phyloP scores from a whole-genome alignment of 495 filamentous ascomycete species.

The Filosporella fistucella region DNA sequence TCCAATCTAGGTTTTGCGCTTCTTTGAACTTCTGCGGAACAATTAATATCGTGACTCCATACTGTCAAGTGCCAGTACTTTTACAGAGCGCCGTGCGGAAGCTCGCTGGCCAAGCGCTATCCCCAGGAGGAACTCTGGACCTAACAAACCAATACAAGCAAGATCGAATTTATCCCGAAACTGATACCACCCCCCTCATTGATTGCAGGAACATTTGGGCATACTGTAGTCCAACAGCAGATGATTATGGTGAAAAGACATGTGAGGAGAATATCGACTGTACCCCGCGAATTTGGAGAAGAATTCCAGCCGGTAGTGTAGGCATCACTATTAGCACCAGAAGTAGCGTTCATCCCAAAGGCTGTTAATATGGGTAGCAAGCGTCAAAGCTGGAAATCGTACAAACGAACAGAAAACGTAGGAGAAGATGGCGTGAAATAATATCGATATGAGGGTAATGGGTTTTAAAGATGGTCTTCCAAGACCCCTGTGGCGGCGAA shows the following conservation, averaged over 20 bases:
- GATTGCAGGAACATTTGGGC: conserved; percentile 4
- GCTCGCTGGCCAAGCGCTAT: conserved; percentile 7
- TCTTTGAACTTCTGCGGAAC: conserved; percentile 14
- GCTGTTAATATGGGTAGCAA: too few relatives aligned
- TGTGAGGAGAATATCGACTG: conserved; percentile 3
- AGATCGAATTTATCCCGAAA: background rate
- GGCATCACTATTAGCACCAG: background rate
- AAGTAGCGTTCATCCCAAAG: too few relatives aligned
- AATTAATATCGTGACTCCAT: too few relatives aligned
- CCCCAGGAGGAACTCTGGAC: conserved; percentile 9
- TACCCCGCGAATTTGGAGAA: conserved; percentile 5
- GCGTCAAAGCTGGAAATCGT: too few relatives aligned
- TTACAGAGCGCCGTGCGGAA: conserved; percentile 2
- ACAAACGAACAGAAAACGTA: too few relatives aligned
- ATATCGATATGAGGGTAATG: too few relatives aligned
- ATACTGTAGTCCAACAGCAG: conserved; percentile 13
- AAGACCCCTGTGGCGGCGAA: too few relatives aligned
- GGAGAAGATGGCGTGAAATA: too few relatives aligned
- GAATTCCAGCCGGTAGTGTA: conserved; percentile 2
- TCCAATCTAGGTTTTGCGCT: conserved; percentile 26
- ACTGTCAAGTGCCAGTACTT: too few relatives aligned
- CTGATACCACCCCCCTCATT: background rate
- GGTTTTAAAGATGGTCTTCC: too few relatives aligned
- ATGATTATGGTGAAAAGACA: conserved; percentile 10
- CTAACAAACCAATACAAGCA: background rate